These are phyloP conservation scores for Xerocomellus chrysenteron DNA, from an alignment of 768 basidiomycete genomes.

Conservation along the genomic window DNA sequence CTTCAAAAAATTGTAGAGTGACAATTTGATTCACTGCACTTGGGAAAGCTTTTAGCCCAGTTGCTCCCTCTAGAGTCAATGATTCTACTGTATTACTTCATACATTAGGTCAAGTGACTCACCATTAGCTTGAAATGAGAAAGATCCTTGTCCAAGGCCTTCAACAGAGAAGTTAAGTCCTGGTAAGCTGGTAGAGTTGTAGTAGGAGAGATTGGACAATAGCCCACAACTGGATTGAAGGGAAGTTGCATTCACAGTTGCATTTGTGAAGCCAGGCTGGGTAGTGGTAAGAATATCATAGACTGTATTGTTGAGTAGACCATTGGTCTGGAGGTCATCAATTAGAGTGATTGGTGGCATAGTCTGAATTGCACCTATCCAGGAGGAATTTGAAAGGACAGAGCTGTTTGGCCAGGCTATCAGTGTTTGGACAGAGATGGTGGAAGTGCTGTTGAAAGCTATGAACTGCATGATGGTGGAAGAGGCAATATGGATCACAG, in stretches of 20 bases:
- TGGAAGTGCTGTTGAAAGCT: constrained; percentile 7
- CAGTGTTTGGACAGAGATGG: not conserved
- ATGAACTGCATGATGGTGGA: constrained; percentile 22
- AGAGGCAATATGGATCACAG: constrained; percentile 19
- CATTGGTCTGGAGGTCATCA: not conserved
- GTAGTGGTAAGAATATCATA: constrained; percentile 7
- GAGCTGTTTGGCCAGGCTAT: constrained; percentile 6
- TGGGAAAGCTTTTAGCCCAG: not conserved
- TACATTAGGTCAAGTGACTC: not conserved
- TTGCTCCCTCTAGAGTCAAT: not conserved
- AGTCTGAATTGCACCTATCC: not conserved
- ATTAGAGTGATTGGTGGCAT: constrained; percentile 2
- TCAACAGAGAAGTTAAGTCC: not conserved
- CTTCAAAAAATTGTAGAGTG: too few relatives aligned
- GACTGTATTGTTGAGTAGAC: constrained; percentile 11
- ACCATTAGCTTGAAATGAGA: not conserved
- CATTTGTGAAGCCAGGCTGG: not conserved
- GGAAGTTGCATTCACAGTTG: constrained; percentile 15
- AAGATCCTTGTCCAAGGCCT: not conserved
- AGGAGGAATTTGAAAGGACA: not conserved
- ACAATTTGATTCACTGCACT: not conserved
- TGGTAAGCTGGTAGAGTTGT: not conserved
- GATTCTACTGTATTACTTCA: not conserved
- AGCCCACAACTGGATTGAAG: constrained; percentile 7
- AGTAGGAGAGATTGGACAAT: constrained; percentile 6